Evolutionary conservation across 2,329 filamentous ascomycete species (phyloP).

Genomic region (Thielaviopsis punctulata): DNA sequence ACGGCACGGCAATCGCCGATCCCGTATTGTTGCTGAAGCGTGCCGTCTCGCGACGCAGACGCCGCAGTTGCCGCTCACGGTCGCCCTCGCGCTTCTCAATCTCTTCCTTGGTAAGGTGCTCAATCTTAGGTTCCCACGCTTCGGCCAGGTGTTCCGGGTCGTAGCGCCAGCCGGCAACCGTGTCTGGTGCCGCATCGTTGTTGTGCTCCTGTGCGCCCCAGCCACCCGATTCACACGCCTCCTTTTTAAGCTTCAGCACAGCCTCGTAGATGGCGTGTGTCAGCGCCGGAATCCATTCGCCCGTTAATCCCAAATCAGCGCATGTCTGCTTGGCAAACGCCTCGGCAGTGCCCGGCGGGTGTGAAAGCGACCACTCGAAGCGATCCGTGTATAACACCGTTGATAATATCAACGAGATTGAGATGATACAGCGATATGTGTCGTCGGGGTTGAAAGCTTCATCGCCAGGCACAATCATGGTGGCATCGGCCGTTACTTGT

Average conservation of each 20-base stretch:
- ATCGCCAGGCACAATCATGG: slow-evolving; percentile 32
- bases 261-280: slow-evolving; percentile 96
- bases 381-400: slow-evolving; percentile 91
- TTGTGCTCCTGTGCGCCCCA: slow-evolving; percentile 56
- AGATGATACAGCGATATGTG: slow-evolving; percentile 84
- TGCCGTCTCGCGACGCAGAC: slow-evolving; percentile 77
- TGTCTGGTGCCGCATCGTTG: slow-evolving; percentile 72
- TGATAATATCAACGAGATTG: slow-evolving; percentile 76
- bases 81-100: slow-evolving; percentile 96
- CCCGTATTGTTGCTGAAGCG: slow-evolving; percentile 76
- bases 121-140: slow-evolving; percentile 71
- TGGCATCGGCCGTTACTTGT: slow-evolving; percentile 53
- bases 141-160: slow-evolving; percentile 78
- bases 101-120: slow-evolving; percentile 77
- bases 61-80: slow-evolving; percentile 73
- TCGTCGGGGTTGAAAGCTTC: slow-evolving; percentile 74
- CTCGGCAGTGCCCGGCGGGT: slow-evolving; percentile 82
- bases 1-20: slow-evolving; percentile 59
- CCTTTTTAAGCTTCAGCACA: slow-evolving; percentile 82
- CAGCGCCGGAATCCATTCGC: slow-evolving; percentile 89
- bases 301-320: slow-evolving; percentile 71
- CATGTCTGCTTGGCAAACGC: slow-evolving; percentile 85
- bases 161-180: slow-evolving; percentile 83
- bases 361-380: slow-evolving; percentile 91
- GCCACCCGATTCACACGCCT: slow-evolving; percentile 79